Percentiles rank a stretch among this genome's conserved stretches.
Evolutionary conservation across 352 stramenopile genomes (phyloP).

Genomic region (Globisporangium nodosum): DNA sequence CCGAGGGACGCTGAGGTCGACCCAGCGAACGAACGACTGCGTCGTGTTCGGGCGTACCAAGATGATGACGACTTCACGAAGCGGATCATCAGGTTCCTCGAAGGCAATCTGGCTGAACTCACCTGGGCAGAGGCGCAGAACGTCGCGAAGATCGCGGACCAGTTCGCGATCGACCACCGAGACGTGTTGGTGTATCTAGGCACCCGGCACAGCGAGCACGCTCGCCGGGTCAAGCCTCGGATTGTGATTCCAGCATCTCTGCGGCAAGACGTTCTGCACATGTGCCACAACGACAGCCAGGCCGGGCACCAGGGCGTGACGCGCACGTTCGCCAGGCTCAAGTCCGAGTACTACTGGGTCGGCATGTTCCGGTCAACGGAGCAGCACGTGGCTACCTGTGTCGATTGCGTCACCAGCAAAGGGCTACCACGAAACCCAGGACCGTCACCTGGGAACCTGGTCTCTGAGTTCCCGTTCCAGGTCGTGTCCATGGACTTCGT

Average conservation of each 20-base stretch:
- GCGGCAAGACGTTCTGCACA: no score
- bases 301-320: no score
- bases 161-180: not conserved
- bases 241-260: no score
- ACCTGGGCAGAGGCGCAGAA: not conserved
- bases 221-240: no score
- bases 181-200: no score
- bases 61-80: not conserved
- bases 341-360: not conserved
- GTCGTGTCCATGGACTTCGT: constrained; percentile 8
- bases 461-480: constrained; percentile 5
- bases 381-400: not conserved
- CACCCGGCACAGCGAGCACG: no score
- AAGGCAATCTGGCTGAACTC: not conserved
- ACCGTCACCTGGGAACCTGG: constrained; percentile 1
- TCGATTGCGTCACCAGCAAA: constrained; percentile 6
- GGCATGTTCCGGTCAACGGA: not conserved
- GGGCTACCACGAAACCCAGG: not conserved
- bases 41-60: not conserved
- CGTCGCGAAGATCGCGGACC: not conserved
- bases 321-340: not conserved
- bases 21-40: not conserved
- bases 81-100: not conserved
- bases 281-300: no score
- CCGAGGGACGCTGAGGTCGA: not conserved